Conservation (phyloP, 2,329 filamentous ascomycete genomes). For the Amauroascus verrucosus region DNA sequence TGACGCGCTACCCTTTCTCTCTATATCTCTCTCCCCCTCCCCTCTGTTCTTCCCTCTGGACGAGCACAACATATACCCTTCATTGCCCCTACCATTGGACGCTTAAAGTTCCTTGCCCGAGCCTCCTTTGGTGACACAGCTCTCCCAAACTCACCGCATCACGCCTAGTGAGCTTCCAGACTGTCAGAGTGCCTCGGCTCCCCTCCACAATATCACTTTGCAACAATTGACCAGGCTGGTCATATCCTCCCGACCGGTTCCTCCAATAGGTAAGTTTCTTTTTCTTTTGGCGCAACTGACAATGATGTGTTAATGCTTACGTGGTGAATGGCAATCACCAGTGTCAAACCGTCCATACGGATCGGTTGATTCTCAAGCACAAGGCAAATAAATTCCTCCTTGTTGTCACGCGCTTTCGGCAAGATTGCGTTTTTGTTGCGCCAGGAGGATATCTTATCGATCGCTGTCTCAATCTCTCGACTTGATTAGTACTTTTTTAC, state of each 20-base stretch:
- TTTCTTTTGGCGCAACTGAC: neutral
- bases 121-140: neutral
- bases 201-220: no score
- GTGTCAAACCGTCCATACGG: neutral
- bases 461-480: neutral
- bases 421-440: neutral
- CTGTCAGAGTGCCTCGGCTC: no score
- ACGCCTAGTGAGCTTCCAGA: no score
- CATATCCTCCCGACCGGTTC: neutral
- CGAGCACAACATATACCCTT: neutral
- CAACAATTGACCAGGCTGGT: no score
- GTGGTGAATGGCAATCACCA: neutral
- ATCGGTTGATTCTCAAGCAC: neutral
- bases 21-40: neutral
- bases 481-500: neutral
- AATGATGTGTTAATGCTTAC: conserved; percentile 4
- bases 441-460: neutral
- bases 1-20: neutral
- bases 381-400: neutral
- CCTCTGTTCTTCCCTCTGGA: neutral
- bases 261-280: neutral
- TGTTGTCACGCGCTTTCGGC: no score
- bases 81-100: neutral
- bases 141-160: neutral
- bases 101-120: neutral